Evolutionary conservation across 768 basidiomycete genomes (phyloP), one percentile per base, ranked within the genome.

Genomic region (Gymnopilus junonius): DNA sequence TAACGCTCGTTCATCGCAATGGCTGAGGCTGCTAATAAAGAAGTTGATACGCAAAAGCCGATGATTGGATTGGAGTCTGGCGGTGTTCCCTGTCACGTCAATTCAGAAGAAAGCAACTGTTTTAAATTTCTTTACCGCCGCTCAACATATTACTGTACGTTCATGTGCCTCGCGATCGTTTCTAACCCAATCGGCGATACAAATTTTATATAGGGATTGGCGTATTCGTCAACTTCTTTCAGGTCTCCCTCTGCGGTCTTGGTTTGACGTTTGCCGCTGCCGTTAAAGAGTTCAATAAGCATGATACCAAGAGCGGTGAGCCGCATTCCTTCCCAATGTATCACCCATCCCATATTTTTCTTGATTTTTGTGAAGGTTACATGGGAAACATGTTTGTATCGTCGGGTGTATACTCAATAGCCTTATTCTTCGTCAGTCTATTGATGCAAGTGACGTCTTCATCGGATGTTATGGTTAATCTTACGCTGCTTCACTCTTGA

Each of bases 1-100:
- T 20, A 34, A 43, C 57, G 57, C 57, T 58, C 57, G 21, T 58
- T 58, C 29, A 45, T 25, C 8, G 27, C 42, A 32, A 58, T 58
- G 57, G 17, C 57, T 11, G 39, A 31, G 17, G 2, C 17, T 51
- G 15, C 32, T 8, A 11, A 29, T 2, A 46, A 14, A n/a, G 57
- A 46, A 11, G 25, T 57, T 29, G 39, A 31, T 40, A 14, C 20
- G 5, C 11, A 39, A 17, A 32, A 15, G 27, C 15, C n/a, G 4
- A 46, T 29, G 37, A 20, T 29, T 32, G 57, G 42, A 17, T 32
- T 32, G 31, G 3, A 17, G 31, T 5, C 48, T 8, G n/a, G 15
- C n/a, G 14, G 8, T 20, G 48, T 8, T 5, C 48, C n/a, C 17
- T 29, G 14, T 51, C 7, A n/a, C 8, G 15, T 15, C 48, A 29